These are phyloP conservation scores for Lentinula edodes DNA, from an alignment of 768 basidiomycete genomes.

Conservation along the genomic window DNA sequence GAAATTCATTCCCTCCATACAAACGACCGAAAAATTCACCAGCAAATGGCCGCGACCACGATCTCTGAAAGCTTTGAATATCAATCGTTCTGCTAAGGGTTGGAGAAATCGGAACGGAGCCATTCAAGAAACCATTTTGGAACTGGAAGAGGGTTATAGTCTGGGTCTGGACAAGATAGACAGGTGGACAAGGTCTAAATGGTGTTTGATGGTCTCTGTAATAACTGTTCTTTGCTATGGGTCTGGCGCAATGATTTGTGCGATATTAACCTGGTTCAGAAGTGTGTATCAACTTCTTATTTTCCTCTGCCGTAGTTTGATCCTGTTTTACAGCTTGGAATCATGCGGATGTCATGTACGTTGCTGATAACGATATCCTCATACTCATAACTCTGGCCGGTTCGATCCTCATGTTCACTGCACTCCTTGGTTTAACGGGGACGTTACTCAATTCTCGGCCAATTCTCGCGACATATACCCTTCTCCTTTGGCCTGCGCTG, in stretches of 20 bases:
- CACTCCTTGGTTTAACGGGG: slow-evolving; percentile 56
- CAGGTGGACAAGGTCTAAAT: slow-evolving; percentile 61
- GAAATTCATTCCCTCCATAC: background rate
- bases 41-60: slow-evolving; percentile 11
- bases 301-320: background rate
- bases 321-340: slow-evolving; percentile 39
- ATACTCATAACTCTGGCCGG: slow-evolving; percentile 53
- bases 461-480: slow-evolving; percentile 58
- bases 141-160: slow-evolving; percentile 29
- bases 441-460: slow-evolving; percentile 63
- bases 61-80: background rate
- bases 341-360: slow-evolving; percentile 57
- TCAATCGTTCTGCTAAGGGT: background rate
- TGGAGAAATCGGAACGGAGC: background rate
- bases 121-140: slow-evolving; percentile 16
- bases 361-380: slow-evolving; percentile 53
- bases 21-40: slow-evolving; percentile 6
- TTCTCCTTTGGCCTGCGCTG: slow-evolving; percentile 64
- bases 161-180: slow-evolving; percentile 33
- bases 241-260: slow-evolving; percentile 40
- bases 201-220: slow-evolving; percentile 53
- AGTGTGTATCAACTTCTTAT: slow-evolving; percentile 27
- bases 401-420: slow-evolving; percentile 50
- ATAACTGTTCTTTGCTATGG: slow-evolving; percentile 52
- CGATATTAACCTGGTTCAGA: slow-evolving; percentile 55